phyloP scores from a whole-genome alignment of 768 basidiomycete species.

The Phylloporus rhodoxanthus region DNA sequence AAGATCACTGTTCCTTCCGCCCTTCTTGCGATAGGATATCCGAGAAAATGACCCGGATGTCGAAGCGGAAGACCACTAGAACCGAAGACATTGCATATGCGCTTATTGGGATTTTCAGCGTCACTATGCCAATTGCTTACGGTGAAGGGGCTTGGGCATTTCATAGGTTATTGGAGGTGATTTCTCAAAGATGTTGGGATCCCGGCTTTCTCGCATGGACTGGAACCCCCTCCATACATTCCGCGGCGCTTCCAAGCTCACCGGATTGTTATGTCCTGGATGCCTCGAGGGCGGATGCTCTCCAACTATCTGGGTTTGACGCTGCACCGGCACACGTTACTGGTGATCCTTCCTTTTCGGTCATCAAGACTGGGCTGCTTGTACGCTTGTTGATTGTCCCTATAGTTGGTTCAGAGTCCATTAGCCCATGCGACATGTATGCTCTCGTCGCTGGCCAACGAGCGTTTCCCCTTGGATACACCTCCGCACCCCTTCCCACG shows the following conservation, averaged over 20 bases:
- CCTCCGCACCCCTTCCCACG: background rate
- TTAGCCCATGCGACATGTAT: background rate
- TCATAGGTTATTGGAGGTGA: constrained; percentile 12
- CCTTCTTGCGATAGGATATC: constrained; percentile 10
- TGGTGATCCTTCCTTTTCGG: background rate
- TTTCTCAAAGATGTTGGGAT: background rate
- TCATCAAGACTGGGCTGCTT: constrained; percentile 1
- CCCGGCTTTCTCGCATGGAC: background rate
- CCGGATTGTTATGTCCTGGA: background rate
- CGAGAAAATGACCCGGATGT: constrained; percentile 23
- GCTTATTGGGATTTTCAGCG: constrained; percentile 21
- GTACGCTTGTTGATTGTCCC: background rate
- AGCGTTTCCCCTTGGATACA: background rate
- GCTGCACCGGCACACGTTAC: background rate
- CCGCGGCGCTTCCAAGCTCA: background rate
- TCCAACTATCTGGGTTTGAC: background rate
- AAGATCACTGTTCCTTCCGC: constrained; percentile 10
- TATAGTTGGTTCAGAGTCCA: background rate
- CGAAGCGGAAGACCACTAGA: constrained; percentile 20
- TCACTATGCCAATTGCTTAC: constrained; percentile 20
- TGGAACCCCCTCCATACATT: background rate
- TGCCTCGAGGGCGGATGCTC: background rate
- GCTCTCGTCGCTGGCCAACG: background rate
- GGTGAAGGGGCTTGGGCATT: constrained; percentile 23
- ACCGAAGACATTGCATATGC: constrained; percentile 23